phyloP scores from a whole-genome alignment of 129 eudicot species.

The Apium graveolens region DNA sequence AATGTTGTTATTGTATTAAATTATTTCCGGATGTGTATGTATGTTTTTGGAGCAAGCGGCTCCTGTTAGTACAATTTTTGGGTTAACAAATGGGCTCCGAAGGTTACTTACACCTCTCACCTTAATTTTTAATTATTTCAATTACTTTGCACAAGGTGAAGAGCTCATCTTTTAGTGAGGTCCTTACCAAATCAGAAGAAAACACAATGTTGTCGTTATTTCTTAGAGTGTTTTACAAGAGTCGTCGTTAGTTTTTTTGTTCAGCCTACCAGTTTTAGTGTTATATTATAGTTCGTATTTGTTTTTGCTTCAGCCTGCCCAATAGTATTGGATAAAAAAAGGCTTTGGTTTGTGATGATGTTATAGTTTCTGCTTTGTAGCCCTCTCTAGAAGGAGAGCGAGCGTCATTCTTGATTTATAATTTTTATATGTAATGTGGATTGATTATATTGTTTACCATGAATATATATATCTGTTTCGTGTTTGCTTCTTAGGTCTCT shows the following conservation, averaged over 20 bases:
- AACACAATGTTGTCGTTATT: not conserved
- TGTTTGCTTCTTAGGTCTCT: not conserved
- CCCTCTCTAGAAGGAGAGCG: conserved; percentile 88
- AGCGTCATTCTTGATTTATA: conserved; percentile 28
- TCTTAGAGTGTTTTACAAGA: not conserved
- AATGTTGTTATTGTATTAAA: no score
- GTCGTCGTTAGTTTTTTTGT: not conserved
- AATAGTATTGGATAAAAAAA: not conserved
- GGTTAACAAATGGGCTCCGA: conserved; percentile 80
- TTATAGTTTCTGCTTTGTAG: conserved; percentile 32
- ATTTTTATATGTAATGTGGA: conserved; percentile 11
- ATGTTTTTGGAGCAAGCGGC: no score
- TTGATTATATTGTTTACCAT: conserved; percentile 3
- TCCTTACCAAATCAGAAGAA: not conserved
- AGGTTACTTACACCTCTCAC: conserved; percentile 86
- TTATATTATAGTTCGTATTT: not conserved
- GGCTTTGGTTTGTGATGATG: conserved; percentile 1
- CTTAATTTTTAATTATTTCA: conserved; percentile 34
- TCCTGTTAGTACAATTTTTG: no score
- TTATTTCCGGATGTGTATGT: no score
- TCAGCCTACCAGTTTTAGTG: not conserved
- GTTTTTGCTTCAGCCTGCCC: conserved; percentile 3
- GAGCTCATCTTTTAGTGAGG: not conserved
- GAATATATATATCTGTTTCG: not conserved
- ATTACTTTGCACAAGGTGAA: not conserved